Percentiles rank a stretch among this genome's conserved stretches.
phyloP scores from a whole-genome alignment of 2,329 filamentous ascomycete genomes.

The Fusarium sp. region DNA sequence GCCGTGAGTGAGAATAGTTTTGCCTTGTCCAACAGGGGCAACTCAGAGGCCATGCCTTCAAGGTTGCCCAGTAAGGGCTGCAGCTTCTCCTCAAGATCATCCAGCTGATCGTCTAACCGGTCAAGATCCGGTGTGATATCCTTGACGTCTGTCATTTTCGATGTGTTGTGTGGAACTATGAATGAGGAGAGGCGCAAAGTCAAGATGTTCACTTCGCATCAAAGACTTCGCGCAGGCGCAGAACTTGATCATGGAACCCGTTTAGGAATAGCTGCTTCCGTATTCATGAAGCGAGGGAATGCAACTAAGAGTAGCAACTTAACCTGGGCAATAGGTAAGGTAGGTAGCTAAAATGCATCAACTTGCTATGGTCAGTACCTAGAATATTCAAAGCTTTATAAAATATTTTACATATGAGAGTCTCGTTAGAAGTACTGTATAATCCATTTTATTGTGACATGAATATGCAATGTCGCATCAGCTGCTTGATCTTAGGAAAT shows the following conservation, averaged over 20 bases:
- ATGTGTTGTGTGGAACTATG: not conserved
- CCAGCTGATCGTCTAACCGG: constrained; percentile 80
- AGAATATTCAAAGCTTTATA: too few species aligned
- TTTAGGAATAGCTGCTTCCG: constrained; percentile 21
- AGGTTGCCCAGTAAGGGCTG: constrained; percentile 78
- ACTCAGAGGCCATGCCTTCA: constrained; percentile 75
- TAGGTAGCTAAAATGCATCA: not conserved
- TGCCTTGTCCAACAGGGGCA: constrained; percentile 93
- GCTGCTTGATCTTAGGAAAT: not conserved
- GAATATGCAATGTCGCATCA: not conserved
- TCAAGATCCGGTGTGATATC: constrained; percentile 76
- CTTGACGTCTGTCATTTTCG: constrained; percentile 55
- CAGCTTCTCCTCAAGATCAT: constrained; percentile 79
- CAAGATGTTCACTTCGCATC: constrained; percentile 32
- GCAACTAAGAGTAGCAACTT: not conserved
- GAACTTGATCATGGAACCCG: constrained; percentile 34
- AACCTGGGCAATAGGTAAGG: too few species aligned
- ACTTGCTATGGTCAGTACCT: not conserved
- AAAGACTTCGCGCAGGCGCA: constrained; percentile 32
- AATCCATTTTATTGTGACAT: too few species aligned
- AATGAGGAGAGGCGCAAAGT: constrained; percentile 7
- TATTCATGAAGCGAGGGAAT: constrained; percentile 20
- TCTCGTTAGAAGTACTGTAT: too few species aligned
- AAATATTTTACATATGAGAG: too few species aligned
- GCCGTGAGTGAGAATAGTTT: constrained; percentile 91